phyloP scores from a whole-genome alignment of 192 early-diverging fungal genomes.

The Dimargaris cristalligena region DNA sequence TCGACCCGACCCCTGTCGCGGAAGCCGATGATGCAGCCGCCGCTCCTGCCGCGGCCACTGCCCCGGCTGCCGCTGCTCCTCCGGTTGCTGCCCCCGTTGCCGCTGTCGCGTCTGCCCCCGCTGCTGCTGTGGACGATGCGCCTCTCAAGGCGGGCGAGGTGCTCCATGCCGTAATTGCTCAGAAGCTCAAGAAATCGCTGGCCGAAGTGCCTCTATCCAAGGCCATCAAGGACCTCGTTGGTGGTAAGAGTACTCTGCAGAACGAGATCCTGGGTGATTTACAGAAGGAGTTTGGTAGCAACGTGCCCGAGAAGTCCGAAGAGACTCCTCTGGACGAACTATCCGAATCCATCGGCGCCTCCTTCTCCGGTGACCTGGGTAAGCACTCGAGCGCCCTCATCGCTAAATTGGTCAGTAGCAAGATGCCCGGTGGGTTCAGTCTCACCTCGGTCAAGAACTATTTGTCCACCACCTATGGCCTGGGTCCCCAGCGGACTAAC shows the following conservation, averaged over 20 bases:
- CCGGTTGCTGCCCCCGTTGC: conserved; percentile 33
- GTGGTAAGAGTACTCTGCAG: conserved; percentile 89
- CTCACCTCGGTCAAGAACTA: conserved; percentile 59
- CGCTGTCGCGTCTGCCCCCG: conserved; percentile 30
- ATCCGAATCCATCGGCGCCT: conserved; percentile 37
- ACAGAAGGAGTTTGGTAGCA: conserved; percentile 74
- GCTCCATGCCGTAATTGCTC: conserved; percentile 65
- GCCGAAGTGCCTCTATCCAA: conserved; percentile 53
- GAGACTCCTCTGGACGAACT: conserved; percentile 77
- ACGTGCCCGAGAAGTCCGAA: conserved; percentile 78
- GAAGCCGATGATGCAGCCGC: conserved; percentile 26
- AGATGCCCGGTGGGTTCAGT: conserved; percentile 89
- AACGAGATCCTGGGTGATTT: conserved; percentile 94
- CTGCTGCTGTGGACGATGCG: conserved; percentile 53
- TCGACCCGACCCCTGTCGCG: conserved; percentile 50
- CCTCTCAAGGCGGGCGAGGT: conserved; percentile 73
- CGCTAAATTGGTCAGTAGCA: conserved; percentile 62
- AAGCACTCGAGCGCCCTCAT: conserved; percentile 61
- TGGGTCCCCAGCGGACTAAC: conserved; percentile 58
- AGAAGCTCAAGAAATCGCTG: conserved; percentile 77
- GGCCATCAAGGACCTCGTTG: conserved; percentile 72
- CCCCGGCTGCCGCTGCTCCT: conserved; percentile 27
- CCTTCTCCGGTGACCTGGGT: conserved; percentile 55
- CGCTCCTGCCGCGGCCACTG: conserved; percentile 28
- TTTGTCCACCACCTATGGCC: conserved; percentile 48